Conservation (phyloP, 2,329 filamentous ascomycete genomes). For the Tothia fuscella region DNA sequence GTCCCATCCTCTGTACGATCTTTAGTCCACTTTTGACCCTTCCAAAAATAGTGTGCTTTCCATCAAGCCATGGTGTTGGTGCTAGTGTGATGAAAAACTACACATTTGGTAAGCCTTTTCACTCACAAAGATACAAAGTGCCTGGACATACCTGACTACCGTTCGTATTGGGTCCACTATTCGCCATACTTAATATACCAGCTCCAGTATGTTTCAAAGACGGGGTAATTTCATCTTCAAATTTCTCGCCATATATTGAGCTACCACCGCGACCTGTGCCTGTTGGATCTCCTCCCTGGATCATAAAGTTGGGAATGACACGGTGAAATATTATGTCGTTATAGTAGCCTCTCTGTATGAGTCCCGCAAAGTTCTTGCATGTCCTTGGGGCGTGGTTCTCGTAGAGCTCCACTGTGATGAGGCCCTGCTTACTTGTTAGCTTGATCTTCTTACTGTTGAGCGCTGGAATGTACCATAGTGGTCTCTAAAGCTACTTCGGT, state of each 20-base stretch:
- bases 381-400: conserved; percentile 76
- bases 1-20: conserved; percentile 75
- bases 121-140: not conserved
- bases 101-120: conserved; percentile 62
- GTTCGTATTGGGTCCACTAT: conserved; percentile 85
- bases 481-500: conserved; percentile 75
- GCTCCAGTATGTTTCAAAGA: conserved; percentile 82
- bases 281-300: conserved; percentile 88
- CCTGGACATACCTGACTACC: conserved; percentile 50
- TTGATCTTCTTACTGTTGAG: not conserved
- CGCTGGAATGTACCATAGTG: conserved; percentile 52
- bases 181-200: conserved; percentile 93
- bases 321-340: conserved; percentile 79
- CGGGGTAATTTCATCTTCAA: conserved; percentile 78
- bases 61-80: conserved; percentile 91
- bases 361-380: conserved; percentile 75
- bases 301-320: conserved; percentile 92
- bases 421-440: conserved; percentile 46
- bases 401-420: conserved; percentile 82
- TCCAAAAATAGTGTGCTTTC: conserved; percentile 95
- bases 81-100: conserved; percentile 96
- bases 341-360: conserved; percentile 78
- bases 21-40: conserved; percentile 73
- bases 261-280: conserved; percentile 81
- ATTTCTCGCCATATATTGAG: conserved; percentile 87